Base-by-base conservation (phyloP, 495 filamentous ascomycete species). In the Peziza echinospora region DNA sequence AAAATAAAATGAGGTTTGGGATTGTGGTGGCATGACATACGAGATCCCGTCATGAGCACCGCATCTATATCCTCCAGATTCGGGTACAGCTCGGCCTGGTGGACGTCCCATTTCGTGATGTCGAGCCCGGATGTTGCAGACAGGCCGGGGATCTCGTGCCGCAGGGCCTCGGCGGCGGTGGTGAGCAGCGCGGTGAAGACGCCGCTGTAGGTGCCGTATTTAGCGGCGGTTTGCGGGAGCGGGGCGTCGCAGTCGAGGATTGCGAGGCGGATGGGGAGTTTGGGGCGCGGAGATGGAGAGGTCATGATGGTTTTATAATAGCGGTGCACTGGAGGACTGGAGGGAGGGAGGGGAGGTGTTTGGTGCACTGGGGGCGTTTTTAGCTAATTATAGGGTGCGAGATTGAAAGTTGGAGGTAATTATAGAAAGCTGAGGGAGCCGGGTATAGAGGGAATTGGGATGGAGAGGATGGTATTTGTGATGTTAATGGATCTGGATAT, bases 181-280 rank as follows among this genome's bases (percentile, higher is more conserved):
- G 59, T 51, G 11, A 92, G 70, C 1, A 92, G 69, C 22, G 66
- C 52, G 8, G 53, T 64, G 66, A 91, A 93, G 26, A 91, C 65
- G 44, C 75, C 77, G 52, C 71, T 68, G 58, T 92, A 93, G 34
- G 71, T 71, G 23, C 74, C 70, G 62, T 82, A 86, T 58, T 73
- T 76, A 28, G 63, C 64, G 48, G 71, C 59, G 41, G 71, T 65
- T 7, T 62, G 53, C 1, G 68, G 67, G 13, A 75, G 59, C 1
- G 81, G 80, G 5, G 71, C 78, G 63, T 86, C 84, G 62, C 78
- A 76, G 68, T 87, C 82, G 48, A 93, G 74, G 50, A 92, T 67
- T 28, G 84, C 84, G 52, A 93, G 80, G 46, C 82, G 80, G 52
- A 87, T 63, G 21, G 79, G 79, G 7, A 2, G 30, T 11, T 19